Conservation (phyloP, 2,329 filamentous ascomycete species). For the Albophoma yamanashiensis region DNA sequence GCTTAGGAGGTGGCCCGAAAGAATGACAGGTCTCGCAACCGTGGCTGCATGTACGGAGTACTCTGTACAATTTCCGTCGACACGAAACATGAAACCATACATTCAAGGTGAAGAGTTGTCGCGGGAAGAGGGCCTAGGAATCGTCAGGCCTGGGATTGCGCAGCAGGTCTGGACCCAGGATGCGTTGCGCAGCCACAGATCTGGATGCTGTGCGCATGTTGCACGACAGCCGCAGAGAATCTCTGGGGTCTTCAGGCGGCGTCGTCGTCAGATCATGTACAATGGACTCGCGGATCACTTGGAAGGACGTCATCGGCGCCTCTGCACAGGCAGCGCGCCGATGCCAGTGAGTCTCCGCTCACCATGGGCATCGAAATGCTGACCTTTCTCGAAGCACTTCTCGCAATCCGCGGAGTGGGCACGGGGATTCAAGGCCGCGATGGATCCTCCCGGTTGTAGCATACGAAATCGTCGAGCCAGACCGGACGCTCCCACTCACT, state of each 20-base stretch:
- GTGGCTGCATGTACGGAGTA: not conserved
- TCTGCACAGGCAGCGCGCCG: not conserved
- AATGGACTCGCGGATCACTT: not conserved
- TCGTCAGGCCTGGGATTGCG: not conserved
- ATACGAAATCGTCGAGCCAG: not conserved
- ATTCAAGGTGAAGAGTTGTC: not conserved
- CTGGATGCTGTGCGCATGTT: conserved; percentile 14
- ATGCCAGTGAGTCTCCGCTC: not conserved
- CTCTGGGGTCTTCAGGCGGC: not conserved
- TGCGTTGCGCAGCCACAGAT: conserved; percentile 13
- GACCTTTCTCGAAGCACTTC: not conserved
- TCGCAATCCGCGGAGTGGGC: not conserved
- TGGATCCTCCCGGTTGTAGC: not conserved
- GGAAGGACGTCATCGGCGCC: not conserved
- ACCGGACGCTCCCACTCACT: not conserved
- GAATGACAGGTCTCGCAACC: not conserved
- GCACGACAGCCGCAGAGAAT: conserved; percentile 7
- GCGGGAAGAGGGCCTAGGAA: too few relatives aligned
- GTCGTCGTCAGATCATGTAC: not conserved
- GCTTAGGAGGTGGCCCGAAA: not conserved
- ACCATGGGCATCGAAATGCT: not conserved
- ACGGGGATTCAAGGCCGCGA: not conserved
- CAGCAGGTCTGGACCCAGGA: conserved; percentile 2
- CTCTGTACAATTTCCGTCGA: not conserved
- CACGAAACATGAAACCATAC: not conserved